Conservation (phyloP, 495 filamentous ascomycete species). For the Poronia punctata region DNA sequence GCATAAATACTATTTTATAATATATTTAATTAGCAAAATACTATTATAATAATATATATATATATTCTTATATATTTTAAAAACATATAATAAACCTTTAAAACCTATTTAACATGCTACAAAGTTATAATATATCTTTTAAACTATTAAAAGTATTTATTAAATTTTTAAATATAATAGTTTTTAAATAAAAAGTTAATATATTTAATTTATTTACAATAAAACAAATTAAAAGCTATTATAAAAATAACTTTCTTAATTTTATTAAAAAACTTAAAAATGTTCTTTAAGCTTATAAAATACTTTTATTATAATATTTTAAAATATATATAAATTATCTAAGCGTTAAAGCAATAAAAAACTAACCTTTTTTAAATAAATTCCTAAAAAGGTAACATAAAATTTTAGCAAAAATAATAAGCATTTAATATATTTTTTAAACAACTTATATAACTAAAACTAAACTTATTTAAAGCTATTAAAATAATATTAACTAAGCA, state of each 20-base stretch:
- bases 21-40: background rate
- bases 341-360: conserved; percentile 1
- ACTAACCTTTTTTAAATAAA: background rate
- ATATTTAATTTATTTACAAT: conserved; percentile 1
- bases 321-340: background rate
- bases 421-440: background rate
- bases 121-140: conserved; percentile 1
- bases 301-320: conserved; percentile 5
- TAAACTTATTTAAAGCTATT: conserved; percentile 1
- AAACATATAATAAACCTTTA: conserved; percentile 1
- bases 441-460: background rate
- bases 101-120: background rate
- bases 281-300: background rate
- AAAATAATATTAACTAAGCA: background rate
- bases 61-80: background rate
- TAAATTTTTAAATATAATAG: conserved; percentile 1
- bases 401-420: background rate
- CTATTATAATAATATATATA: conserved; percentile 7
- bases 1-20: conserved; percentile 5
- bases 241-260: background rate
- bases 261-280: conserved; percentile 3
- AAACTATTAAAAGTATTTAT: conserved; percentile 3
- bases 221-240: conserved; percentile 1
- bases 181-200: background rate
- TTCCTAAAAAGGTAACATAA: background rate